Evolutionary conservation across 306 rosid genomes (phyloP).

Genomic region (Argentina anserina): DNA sequence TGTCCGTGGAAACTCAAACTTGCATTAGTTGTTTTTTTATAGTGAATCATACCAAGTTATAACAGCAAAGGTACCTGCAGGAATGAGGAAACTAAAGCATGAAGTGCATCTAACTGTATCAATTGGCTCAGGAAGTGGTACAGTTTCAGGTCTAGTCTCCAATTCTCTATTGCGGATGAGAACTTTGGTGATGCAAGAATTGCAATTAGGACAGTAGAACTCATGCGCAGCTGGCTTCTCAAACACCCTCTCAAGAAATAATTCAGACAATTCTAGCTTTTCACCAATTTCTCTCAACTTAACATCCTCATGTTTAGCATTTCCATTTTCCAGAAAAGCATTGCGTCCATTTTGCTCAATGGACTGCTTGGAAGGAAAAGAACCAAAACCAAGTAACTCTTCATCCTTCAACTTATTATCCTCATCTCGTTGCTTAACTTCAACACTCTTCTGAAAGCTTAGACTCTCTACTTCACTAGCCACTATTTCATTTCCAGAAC

Average conservation of each 20-base stretch:
- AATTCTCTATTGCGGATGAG: slow-evolving; percentile 25
- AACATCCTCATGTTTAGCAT: slow-evolving; percentile 18
- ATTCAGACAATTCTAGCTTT: slow-evolving; percentile 32
- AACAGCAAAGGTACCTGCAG: slow-evolving; percentile 38
- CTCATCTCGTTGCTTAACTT: slow-evolving; percentile 1
- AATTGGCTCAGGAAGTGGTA: slow-evolving; percentile 11
- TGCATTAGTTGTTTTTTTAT: neutral
- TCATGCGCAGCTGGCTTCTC: slow-evolving; percentile 51
- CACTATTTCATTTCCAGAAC: slow-evolving; percentile 2
- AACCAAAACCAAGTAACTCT: slow-evolving; percentile 9
- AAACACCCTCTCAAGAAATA: slow-evolving; percentile 46
- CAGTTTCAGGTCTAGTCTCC: slow-evolving; percentile 15
- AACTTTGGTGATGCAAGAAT: slow-evolving; percentile 67
- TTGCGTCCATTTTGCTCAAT: slow-evolving; percentile 7
- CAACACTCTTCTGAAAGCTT: neutral
- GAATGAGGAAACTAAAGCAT: slow-evolving; percentile 68
- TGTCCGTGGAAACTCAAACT: neutral
- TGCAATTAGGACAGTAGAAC: slow-evolving; percentile 76
- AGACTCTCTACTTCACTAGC: neutral
- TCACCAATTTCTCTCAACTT: slow-evolving; percentile 21
- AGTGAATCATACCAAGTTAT: neutral
- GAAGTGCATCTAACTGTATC: slow-evolving; percentile 44
- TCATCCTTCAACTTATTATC: slow-evolving; percentile 7
- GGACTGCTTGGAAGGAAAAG: slow-evolving; percentile 16
- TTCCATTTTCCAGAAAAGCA: slow-evolving; percentile 21